phyloP scores from a whole-genome alignment of 371 early-diverging fungal genomes.

The Rhizopus sp. region DNA sequence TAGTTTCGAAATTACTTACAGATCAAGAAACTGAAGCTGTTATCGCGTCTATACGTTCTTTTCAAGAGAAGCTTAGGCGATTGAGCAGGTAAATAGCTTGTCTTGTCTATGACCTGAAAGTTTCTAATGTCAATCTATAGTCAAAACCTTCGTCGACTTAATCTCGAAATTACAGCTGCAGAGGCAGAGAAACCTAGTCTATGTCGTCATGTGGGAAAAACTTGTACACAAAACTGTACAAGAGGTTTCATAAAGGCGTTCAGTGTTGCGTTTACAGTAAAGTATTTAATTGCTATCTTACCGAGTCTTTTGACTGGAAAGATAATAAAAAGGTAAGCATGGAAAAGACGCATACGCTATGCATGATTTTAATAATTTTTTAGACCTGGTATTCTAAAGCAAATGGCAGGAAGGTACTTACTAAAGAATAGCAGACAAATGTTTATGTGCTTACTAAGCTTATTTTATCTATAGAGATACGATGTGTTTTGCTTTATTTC shows the following conservation, averaged over 20 bases:
- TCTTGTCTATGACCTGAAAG: not conserved
- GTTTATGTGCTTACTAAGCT: not conserved
- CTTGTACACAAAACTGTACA: conserved; percentile 73
- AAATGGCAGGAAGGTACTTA: conserved; percentile 56
- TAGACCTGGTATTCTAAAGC: conserved; percentile 57
- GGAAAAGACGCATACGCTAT: not conserved
- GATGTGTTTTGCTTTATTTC: conserved; percentile 76
- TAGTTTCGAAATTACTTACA: conserved; percentile 76
- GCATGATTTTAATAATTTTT: not conserved
- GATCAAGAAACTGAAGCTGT: conserved; percentile 81
- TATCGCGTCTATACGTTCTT: conserved; percentile 64
- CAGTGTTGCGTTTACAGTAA: conserved; percentile 68
- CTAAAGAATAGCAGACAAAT: not conserved
- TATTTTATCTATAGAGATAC: conserved; percentile 70
- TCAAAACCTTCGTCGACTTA: conserved; percentile 61
- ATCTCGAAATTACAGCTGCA: conserved; percentile 46
- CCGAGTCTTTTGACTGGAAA: conserved; percentile 70
- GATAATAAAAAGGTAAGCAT: conserved; percentile 61
- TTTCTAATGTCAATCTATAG: conserved; percentile 23
- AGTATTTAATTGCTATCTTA: conserved; percentile 73
- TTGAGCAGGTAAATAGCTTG: conserved; percentile 55
- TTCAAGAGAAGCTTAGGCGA: conserved; percentile 70
- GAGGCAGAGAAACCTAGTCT: conserved; percentile 25
- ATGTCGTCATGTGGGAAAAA: conserved; percentile 78
- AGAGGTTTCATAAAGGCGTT: conserved; percentile 79